phyloP scores from a whole-genome alignment of 179 eudicot species.

The Monotropa hypopitys region DNA sequence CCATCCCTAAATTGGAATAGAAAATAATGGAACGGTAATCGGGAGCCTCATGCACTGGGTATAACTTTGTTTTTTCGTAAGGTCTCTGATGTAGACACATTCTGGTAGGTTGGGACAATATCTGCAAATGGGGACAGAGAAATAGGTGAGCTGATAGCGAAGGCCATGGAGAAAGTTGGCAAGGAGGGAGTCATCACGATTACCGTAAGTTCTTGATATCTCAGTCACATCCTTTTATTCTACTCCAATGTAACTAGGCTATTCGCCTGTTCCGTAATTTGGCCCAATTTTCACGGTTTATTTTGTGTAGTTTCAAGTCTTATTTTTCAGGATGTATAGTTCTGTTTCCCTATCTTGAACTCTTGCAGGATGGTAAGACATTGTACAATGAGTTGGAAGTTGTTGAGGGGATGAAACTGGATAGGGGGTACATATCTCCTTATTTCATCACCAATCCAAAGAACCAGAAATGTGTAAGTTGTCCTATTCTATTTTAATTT shows the following conservation, averaged over 20 bases:
- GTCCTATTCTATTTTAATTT: background rate
- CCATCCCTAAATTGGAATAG: background rate
- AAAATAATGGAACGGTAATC: background rate
- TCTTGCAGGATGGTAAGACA: constrained; percentile 47
- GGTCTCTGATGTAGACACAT: background rate
- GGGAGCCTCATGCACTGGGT: background rate
- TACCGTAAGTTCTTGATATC: constrained; percentile 32
- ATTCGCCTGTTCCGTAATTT: background rate
- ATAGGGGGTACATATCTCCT: constrained; percentile 45
- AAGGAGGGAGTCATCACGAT: constrained; percentile 89
- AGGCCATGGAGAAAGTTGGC: constrained; percentile 95
- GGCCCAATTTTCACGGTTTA: background rate
- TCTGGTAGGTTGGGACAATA: constrained; percentile 52
- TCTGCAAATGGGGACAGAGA: constrained; percentile 88
- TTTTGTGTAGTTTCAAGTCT: background rate
- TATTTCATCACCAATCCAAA: constrained; percentile 46
- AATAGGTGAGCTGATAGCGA: constrained; percentile 81
- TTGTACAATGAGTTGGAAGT: constrained; percentile 47
- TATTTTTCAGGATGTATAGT: background rate
- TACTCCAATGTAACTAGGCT: constrained; percentile 12
- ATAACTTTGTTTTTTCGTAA: background rate
- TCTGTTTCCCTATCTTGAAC: background rate
- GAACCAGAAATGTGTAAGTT: constrained; percentile 47
- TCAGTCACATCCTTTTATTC: background rate
- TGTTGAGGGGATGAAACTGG: constrained; percentile 58